Base-by-base conservation (phyloP, 129 eudicot species). In the Lactuca saligna region DNA sequence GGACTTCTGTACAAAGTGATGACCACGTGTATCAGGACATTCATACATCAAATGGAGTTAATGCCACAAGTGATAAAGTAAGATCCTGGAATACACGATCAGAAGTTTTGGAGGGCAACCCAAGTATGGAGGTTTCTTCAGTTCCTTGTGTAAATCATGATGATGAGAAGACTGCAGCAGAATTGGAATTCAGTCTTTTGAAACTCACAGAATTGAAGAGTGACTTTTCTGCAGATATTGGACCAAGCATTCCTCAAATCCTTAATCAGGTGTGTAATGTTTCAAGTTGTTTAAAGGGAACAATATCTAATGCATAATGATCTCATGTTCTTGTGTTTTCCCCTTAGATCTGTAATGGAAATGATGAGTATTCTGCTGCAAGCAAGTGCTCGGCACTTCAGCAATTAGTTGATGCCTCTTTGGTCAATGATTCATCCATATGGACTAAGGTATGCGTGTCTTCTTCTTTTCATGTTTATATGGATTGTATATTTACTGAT, bases 241-340 rank as follows among this genome's bases (percentile, higher is more conserved):
- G 81, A 71, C 90, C 88, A 15, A 93, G 97, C 79, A 87, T 93
- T 67, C 88, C 99, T 34, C 95, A 89, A 70, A 77, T 93, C 42
- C 95, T 93, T 68, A 92, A 87, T 84, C 8, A 78, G 75, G 97
- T 93, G 76, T 79, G n/a, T n/a, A n/a, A n/a, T n/a, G 95, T 64
- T 64, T 63, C 46, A 59, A 59, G 6, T 15, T 51, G 61, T 15
- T 41, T 15, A 37, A 46, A 46, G 15, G 29, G 29, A 25, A 25
- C 29, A 25, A 10, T 4, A 5, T 15, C 38, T 50, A 59, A 13
- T 5, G 44, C 53, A 20, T 50, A 72, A 48, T 74, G 4, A 66
- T 38, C 54, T 48, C n/a, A 35, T 48, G 68, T 59, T 54, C 7
- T 71, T 71, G 8, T 69, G 48, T 62, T 57, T 61, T 57, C 31